Base-by-base conservation (phyloP, 768 basidiomycete genomes). In the Kwoniella sp. region DNA sequence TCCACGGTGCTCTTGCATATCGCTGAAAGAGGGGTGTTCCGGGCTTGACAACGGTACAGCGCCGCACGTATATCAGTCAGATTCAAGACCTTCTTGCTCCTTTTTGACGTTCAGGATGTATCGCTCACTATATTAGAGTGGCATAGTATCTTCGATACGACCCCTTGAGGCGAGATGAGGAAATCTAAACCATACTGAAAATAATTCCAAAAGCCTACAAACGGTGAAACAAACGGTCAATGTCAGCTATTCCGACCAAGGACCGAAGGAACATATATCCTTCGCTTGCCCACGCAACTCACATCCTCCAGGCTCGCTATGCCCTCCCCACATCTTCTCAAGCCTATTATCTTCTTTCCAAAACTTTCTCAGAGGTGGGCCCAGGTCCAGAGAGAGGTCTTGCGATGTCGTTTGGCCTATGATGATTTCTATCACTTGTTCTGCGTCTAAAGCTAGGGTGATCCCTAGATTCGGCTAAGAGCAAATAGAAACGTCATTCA, bases 1-100 rank as follows among this genome's bases (percentile, higher is more conserved):
- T 87, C 92, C 92, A 96, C 46, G 88, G 89, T 79, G 92, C 95
- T 36, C 92, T 88, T 73, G 92, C 91, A 77, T 94, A 92, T 13
- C 88, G 84, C 75, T 96, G 92, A 73, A 96, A 96, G 24, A 92
- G 80, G 3, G 92, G 88, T 1, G 92, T 88, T 6, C 92, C 92
- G 29, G 90, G 89, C 92, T 95, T 50, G 13, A 1, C 26, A 58
- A 24, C 30, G n/a, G 26, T 13, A 6, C 15, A 33, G 37, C n/a
- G n/a, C n/a, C n/a, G n/a, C n/a, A n/a, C n/a, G n/a, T n/a, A n/a
- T n/a, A n/a, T n/a, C n/a, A n/a, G n/a, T n/a, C n/a, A n/a, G n/a
- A n/a, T n/a, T n/a, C n/a, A n/a, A n/a, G n/a, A n/a, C n/a, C n/a
- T n/a, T n/a, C n/a, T n/a, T n/a, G n/a, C n/a, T n/a, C n/a, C n/a